Conservation (phyloP, 805 yeast species). For the Myxozyma kluyveri region DNA sequence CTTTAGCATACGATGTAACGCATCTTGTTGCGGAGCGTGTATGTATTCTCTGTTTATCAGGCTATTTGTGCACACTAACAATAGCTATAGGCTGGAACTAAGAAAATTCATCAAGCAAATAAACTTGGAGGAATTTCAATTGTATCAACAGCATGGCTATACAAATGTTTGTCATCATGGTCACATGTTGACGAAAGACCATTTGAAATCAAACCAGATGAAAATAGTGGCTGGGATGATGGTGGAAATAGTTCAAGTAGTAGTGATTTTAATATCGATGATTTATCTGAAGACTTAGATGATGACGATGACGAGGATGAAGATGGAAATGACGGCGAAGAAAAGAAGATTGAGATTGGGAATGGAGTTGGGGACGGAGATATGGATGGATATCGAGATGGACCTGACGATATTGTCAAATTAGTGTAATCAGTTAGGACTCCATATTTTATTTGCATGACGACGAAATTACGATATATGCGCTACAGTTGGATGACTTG, state of each 20-base stretch:
- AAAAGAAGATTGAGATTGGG: neutral
- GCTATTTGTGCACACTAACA: neutral
- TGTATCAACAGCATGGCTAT: conserved; percentile 92
- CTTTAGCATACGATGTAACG: conserved; percentile 70
- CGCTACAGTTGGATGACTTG: no score
- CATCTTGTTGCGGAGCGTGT: conserved; percentile 68
- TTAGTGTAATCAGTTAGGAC: no score
- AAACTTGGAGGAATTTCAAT: conserved; percentile 61
- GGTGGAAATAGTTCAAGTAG: conserved; percentile 11
- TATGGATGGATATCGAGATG: neutral
- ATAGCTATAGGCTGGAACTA: conserved; percentile 63
- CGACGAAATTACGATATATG: no score
- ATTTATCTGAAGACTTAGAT: conserved; percentile 2
- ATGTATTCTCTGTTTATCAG: neutral
- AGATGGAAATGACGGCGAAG: neutral
- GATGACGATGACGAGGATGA: conserved; percentile 2
- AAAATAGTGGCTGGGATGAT: conserved; percentile 19
- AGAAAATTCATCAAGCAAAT: conserved; percentile 78
- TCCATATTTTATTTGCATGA: no score
- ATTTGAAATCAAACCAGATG: conserved; percentile 37
- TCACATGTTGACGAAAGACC: conserved; percentile 59
- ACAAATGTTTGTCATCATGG: conserved; percentile 82
- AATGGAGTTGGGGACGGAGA: conserved; percentile 1
- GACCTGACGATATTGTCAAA: neutral
- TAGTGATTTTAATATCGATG: conserved; percentile 4